Percentiles rank a stretch among this genome's conserved stretches.
phyloP scores from a whole-genome alignment of 345 rosid genomes.

The Tarenaya hassleriana region DNA sequence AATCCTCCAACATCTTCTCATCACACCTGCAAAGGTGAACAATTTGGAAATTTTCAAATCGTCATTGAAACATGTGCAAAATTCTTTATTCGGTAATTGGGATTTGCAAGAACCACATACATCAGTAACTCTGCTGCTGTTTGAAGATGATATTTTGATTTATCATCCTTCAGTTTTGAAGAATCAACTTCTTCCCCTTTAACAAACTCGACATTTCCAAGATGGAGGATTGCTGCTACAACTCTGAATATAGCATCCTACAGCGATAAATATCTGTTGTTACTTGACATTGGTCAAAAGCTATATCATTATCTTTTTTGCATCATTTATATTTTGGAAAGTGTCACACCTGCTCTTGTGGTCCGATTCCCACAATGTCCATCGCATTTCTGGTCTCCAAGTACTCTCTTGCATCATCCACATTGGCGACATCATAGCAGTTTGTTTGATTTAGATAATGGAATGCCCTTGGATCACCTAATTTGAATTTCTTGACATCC shows the following conservation, averaged over 20 bases:
- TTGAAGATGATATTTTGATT: conserved; percentile 48
- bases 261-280: conserved; percentile 12
- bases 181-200: conserved; percentile 71
- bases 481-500: conserved; percentile 59
- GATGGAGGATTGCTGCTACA: conserved; percentile 70
- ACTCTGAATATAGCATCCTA: conserved; percentile 72
- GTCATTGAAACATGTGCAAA: conserved; percentile 8
- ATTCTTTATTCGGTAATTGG: background rate
- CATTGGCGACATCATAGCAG: conserved; percentile 56
- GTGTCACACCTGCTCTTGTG: conserved; percentile 48
- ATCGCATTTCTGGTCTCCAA: conserved; percentile 70
- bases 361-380: conserved; percentile 70
- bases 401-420: conserved; percentile 69
- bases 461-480: conserved; percentile 61
- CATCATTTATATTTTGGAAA: conserved; percentile 7
- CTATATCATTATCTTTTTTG: too few relatives aligned
- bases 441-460: conserved; percentile 66
- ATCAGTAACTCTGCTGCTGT: conserved; percentile 63
- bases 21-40: conserved; percentile 43
- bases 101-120: conserved; percentile 21
- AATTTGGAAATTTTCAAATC: conserved; percentile 4
- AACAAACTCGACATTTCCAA: conserved; percentile 58
- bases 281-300: background rate
- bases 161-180: conserved; percentile 64
- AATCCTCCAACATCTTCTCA: conserved; percentile 59